Conservation (phyloP, 208 protist genomes). For the Tritrichomonas foetus region DNA sequence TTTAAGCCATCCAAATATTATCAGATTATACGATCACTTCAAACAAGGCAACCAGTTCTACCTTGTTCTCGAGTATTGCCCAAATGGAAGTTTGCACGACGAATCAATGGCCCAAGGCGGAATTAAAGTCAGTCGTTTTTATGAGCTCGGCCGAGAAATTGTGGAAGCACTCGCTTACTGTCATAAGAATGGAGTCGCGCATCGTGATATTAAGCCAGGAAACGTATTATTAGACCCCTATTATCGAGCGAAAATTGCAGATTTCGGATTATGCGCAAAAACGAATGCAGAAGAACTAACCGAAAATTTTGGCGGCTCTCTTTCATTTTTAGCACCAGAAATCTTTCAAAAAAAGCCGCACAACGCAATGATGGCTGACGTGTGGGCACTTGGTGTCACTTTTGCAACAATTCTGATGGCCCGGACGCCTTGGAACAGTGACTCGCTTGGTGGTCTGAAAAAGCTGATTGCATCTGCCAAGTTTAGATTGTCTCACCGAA, state of each 20-base stretch:
- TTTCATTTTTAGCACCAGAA: not conserved
- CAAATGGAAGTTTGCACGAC: not conserved
- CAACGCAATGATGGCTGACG: not conserved
- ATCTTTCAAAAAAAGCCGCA: slow-evolving; percentile 4
- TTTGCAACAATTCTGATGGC: not conserved
- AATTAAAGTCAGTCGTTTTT: not conserved
- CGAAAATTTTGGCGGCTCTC: not conserved
- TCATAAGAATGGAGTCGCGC: not conserved
- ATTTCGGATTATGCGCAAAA: not conserved
- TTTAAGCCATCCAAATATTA: slow-evolving; percentile 2
- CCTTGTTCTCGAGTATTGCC: not conserved
- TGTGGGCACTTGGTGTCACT: not conserved
- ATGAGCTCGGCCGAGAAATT: not conserved
- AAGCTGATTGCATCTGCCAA: not conserved
- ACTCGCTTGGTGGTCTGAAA: not conserved
- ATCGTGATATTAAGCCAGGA: not conserved
- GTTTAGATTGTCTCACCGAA: not conserved
- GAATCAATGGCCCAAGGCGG: not conserved
- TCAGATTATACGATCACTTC: slow-evolving; percentile 31
- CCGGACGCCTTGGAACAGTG: not conserved
- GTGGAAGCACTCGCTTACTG: not conserved
- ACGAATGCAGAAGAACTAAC: not conserved
- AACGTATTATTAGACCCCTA: not conserved
- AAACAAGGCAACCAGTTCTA: not conserved
- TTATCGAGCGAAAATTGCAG: not conserved